These are phyloP conservation scores for Karstenula rhodostoma DNA, from an alignment of 2,329 filamentous ascomycete species.

Conservation along the genomic window DNA sequence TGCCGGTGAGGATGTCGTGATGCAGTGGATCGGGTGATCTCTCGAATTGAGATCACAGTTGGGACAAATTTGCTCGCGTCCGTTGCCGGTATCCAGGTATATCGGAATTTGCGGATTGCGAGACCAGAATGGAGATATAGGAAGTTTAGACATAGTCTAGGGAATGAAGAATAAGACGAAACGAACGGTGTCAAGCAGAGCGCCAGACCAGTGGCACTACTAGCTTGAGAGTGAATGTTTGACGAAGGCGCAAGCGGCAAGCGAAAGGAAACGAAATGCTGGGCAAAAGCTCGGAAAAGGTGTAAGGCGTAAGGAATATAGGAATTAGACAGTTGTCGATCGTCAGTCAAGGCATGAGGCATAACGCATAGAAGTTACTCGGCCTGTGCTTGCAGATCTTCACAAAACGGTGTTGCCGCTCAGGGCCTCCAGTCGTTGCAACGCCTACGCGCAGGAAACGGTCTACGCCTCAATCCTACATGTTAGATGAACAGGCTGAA, in stretches of 20 bases:
- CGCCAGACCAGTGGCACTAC: conserved; percentile 1
- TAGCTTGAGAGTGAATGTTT: not conserved
- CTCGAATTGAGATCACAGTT: conserved; percentile 17
- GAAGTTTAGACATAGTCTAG: conserved; percentile 15
- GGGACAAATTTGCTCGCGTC: conserved; percentile 8
- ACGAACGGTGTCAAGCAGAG: not conserved
- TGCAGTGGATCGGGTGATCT: conserved; percentile 22
- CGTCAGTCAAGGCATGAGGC: conserved; percentile 2
- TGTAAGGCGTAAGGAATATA: conserved; percentile 7
- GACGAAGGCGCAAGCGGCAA: not conserved
- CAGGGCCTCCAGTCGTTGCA: conserved; percentile 8
- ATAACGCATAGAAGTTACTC: not conserved
- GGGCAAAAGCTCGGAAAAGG: not conserved
- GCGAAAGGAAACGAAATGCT: not conserved
- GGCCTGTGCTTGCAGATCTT: conserved; percentile 8
- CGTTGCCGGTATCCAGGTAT: conserved; percentile 18
- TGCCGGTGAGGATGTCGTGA: conserved; percentile 13
- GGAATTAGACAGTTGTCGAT: conserved; percentile 6
- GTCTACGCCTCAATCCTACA: conserved; percentile 8
- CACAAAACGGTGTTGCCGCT: not conserved
- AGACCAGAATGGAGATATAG: conserved; percentile 15
- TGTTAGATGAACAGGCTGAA: conserved; percentile 5
- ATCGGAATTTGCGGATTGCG: conserved; percentile 20
- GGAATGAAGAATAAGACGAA: conserved; percentile 13
- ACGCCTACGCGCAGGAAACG: conserved; percentile 6